Evolutionary conservation across 305 asterid species (phyloP).

Genomic region (Rubia tinctorum): DNA sequence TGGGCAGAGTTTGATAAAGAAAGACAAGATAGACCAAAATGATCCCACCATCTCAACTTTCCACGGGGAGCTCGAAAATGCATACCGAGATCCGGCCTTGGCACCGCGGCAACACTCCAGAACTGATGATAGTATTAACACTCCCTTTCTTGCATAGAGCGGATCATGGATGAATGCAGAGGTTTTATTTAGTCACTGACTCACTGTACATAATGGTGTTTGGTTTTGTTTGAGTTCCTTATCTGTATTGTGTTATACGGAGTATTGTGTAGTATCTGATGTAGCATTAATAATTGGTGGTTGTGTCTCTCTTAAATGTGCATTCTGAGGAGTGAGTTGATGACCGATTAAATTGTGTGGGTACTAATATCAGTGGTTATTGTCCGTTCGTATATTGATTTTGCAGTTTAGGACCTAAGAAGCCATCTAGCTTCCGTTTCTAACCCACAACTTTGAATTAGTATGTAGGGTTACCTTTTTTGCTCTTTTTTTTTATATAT

Average conservation of each 20-base stretch:
- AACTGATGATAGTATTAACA: constrained; percentile 30
- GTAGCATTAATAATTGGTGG: neutral
- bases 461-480: neutral
- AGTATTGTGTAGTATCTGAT: neutral
- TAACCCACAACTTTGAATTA: neutral
- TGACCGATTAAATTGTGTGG: too few species aligned
- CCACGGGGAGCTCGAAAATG: constrained; percentile 56
- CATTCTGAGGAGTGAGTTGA: neutral
- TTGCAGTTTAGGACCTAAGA: neutral
- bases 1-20: constrained; percentile 81
- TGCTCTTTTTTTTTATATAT: too few species aligned
- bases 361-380: neutral
- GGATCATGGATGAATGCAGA: neutral
- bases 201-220: neutral
- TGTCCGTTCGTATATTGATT: neutral
- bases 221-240: neutral
- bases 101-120: constrained; percentile 36
- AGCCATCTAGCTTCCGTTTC: neutral
- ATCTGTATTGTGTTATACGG: too few species aligned
- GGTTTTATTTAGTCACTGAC: neutral
- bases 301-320: neutral
- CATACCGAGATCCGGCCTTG: constrained; percentile 75
- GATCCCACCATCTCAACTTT: constrained; percentile 56
- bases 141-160: constrained; percentile 55
- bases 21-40: constrained; percentile 58